Evolutionary conservation across 176 grass and related monocot genomes (phyloP).

Genomic region (Triticum urartu): DNA sequence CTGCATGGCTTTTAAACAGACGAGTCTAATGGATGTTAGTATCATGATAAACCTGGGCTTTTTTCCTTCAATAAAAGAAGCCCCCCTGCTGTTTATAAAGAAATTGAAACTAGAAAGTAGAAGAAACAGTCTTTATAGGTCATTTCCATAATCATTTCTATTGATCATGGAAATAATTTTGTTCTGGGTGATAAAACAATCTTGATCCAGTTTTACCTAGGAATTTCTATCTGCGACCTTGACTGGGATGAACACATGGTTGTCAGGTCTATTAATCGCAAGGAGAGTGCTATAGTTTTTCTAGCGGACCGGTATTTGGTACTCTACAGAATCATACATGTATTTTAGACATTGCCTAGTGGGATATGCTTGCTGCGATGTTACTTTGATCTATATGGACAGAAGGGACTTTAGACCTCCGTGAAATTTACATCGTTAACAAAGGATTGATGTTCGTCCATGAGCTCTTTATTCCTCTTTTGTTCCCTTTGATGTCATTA

Average conservation of each 20-base stretch:
- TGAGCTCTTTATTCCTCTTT: neutral
- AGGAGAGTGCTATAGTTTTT: neutral
- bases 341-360: neutral
- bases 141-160: constrained; percentile 6
- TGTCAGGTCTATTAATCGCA: neutral
- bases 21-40: neutral
- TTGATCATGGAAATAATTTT: constrained; percentile 12
- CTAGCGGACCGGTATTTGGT: neutral
- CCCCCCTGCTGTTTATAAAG: neutral
- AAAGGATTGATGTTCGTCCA: neutral
- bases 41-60: neutral
- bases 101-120: constrained; percentile 3
- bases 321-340: neutral
- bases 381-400: neutral
- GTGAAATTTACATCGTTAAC: constrained; percentile 3
- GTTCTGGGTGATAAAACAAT: neutral
- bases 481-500: neutral
- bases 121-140: constrained; percentile 20
- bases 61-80: neutral
- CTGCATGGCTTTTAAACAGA: neutral
- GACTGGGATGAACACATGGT: neutral
- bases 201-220: constrained; percentile 7
- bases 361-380: neutral
- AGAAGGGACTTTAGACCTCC: neutral
- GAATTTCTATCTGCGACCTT: constrained; percentile 15